Evolutionary conservation across 768 basidiomycete genomes (phyloP), one percentile per base, ranked within the genome.

Genomic region (Tricholoma matsutake): DNA sequence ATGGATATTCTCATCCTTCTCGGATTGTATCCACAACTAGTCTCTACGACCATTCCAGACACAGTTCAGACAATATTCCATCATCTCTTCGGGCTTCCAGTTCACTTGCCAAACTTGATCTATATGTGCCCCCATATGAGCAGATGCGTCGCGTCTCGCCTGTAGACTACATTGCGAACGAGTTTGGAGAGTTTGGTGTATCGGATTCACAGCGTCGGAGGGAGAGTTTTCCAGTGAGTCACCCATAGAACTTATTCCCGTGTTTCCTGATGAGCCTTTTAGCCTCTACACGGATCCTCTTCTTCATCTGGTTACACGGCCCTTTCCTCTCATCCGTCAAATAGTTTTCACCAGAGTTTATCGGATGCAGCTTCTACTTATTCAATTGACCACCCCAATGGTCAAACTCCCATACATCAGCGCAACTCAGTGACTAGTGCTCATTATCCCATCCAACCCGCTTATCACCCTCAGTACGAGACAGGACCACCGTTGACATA

Each of bases 121-220:
- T 92, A 18, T 94, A 94, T 68, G 83, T 83, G 37, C 85, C 90
- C 0, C 85, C 86, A 1, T 94, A 94, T 67, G 89, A 92, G 61
- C 81, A 81, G 54, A 75, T 79, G 37, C 78, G 73, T 63, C 72
- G 73, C 31, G 60, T 68, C 22, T 69, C 79, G 14, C 75, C 81
- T 1, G 69, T 87, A 25, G 87, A 88, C 62, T 76, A 78, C 41
- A 58, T 91, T n/a, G 72, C 83, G 20, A 82, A 81, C 60, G 86
- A 88, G 54, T 87, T 92, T 62, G 81, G 81, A 14, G 88, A 90
- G 64, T 77, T 94, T 62, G 81, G 81, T 8, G 69, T 92, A 18
- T 77, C 79, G 54, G 78, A 79, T 62, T 70, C 72, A 58, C 61
- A 69, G 32, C 77, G 76, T 66, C 77, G 84, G 57, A 79, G 84